A percentile compares a stretch with the other conserved stretches of the same genome.
Evolutionary conservation across 2,329 filamentous ascomycete species (phyloP).

Genomic region (Stagonosporopsis vannaccii): DNA sequence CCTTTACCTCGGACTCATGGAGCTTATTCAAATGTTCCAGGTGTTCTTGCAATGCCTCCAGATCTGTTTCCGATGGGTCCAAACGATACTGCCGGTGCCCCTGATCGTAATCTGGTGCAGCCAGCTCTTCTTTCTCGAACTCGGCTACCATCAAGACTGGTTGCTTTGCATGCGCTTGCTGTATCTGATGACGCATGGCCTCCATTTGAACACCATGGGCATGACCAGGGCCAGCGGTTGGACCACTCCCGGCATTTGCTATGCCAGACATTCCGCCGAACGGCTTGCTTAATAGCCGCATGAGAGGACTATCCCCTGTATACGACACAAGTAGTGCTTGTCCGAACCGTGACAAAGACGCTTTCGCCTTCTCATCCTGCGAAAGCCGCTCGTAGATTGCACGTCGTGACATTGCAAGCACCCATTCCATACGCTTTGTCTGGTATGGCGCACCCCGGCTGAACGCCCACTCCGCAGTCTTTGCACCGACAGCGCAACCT

Average conservation of each 20-base stretch:
- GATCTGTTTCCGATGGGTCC: slow-evolving; percentile 15
- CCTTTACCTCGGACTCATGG: slow-evolving; percentile 12
- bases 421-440: slow-evolving; percentile 4
- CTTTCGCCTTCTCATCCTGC: slow-evolving; percentile 18
- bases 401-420: neutral
- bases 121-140: slow-evolving; percentile 25
- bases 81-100: slow-evolving; percentile 26
- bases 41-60: slow-evolving; percentile 20
- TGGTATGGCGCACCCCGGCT: slow-evolving; percentile 4
- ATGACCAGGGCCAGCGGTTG: neutral
- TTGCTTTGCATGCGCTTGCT: slow-evolving; percentile 16
- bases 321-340: slow-evolving; percentile 18
- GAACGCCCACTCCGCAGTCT: slow-evolving; percentile 9
- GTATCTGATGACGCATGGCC: slow-evolving; percentile 1
- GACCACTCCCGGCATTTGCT: neutral
- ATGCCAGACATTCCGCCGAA: slow-evolving; percentile 1
- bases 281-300: slow-evolving; percentile 6
- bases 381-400: slow-evolving; percentile 17
- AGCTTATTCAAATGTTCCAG: slow-evolving; percentile 24
- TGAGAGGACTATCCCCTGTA: slow-evolving; percentile 3
- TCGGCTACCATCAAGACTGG: slow-evolving; percentile 19
- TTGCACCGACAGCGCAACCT: slow-evolving; percentile 23
- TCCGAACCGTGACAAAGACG: slow-evolving; percentile 23
- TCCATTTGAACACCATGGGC: neutral
- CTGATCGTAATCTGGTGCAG: slow-evolving; percentile 24